Evolutionary conservation across 2,329 filamentous ascomycete genomes (phyloP).

Genomic region (Colletotrichum australisinense): DNA sequence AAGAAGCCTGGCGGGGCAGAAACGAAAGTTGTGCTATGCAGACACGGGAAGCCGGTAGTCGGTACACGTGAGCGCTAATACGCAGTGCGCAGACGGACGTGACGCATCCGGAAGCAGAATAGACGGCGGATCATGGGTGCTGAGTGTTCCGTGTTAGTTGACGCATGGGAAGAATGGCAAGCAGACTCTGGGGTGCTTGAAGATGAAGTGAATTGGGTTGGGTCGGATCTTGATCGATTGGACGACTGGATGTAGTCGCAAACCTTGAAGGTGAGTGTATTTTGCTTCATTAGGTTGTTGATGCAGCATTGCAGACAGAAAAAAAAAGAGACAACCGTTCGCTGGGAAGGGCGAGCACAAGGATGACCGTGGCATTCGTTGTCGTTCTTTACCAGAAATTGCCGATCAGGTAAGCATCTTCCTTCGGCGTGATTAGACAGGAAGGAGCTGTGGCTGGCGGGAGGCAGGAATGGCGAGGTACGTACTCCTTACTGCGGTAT

Average conservation of each 20-base stretch:
- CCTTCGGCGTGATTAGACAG: too few species aligned
- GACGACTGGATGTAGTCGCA: not conserved
- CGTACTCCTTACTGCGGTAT: too few species aligned
- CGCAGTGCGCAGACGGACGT: conserved; percentile 16
- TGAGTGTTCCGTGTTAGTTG: not conserved
- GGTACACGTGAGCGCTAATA: conserved; percentile 3
- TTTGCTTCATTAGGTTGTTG: not conserved
- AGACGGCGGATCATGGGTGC: conserved; percentile 8
- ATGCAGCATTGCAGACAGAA: not conserved
- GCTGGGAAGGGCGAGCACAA: not conserved
- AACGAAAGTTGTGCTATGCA: conserved; percentile 18
- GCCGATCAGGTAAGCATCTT: too few species aligned
- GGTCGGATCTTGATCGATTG: conserved; percentile 28
- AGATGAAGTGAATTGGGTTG: conserved; percentile 12
- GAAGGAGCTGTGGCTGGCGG: too few species aligned
- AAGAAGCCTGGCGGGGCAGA: not conserved
- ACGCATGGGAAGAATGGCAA: not conserved
- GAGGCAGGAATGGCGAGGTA: too few species aligned
- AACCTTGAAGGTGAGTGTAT: not conserved
- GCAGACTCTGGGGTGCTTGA: not conserved
- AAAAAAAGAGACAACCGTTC: not conserved
- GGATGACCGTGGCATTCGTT: not conserved
- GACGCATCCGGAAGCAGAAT: conserved; percentile 9
- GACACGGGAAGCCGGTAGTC: conserved; percentile 21
- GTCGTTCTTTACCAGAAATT: too few species aligned